Evolutionary conservation across 176 grass and related monocot species (phyloP).

Genomic region (Eleusine indica): DNA sequence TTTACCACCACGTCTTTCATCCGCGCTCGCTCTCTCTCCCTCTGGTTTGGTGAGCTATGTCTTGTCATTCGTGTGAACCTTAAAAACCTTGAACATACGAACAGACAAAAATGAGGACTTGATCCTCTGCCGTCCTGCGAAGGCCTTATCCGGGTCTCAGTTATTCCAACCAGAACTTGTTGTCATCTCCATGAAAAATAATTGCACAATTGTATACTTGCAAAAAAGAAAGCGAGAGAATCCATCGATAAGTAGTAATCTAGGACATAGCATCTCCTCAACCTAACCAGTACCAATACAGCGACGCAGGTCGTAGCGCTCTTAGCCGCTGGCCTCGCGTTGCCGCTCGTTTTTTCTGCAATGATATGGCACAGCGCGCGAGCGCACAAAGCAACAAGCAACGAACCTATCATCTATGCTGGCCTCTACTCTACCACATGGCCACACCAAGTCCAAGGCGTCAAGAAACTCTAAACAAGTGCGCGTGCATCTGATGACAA

Average conservation of each 20-base stretch:
- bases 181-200: not conserved
- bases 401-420: not conserved
- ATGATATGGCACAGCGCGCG: not conserved
- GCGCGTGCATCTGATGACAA: constrained; percentile 22
- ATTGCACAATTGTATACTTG: not conserved
- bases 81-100: not conserved
- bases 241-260: not conserved
- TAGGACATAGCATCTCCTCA: not conserved
- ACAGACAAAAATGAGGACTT: not conserved
- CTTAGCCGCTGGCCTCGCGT: constrained; percentile 14
- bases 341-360: constrained; percentile 24
- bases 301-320: not conserved
- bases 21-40: not conserved
- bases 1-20: not conserved
- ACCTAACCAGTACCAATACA: not conserved
- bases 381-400: not conserved
- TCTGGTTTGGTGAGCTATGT: not conserved
- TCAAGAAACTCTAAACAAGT: constrained; percentile 29
- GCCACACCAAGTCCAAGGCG: not conserved
- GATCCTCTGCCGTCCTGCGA: not conserved
- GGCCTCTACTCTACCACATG: not conserved
- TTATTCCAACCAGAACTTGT: not conserved
- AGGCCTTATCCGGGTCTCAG: not conserved
- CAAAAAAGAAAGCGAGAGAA: not conserved
- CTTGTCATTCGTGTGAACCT: not conserved